A percentile compares a stretch with the other conserved stretches of the same genome.
Conservation (phyloP, 768 basidiomycete genomes). For the Auricularia sp. region DNA sequence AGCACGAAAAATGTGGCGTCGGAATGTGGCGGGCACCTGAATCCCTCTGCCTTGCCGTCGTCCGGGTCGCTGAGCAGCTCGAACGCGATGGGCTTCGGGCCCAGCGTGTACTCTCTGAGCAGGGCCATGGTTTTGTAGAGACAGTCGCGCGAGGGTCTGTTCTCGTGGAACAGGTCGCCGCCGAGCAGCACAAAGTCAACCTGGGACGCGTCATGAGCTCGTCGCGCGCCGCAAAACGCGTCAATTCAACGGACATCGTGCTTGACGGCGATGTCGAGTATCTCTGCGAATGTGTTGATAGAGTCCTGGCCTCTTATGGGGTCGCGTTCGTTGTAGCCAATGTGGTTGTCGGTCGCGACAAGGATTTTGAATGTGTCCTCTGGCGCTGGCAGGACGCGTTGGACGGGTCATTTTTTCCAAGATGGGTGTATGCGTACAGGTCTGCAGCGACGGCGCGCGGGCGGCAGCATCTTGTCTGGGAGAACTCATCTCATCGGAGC, state of each 20-base stretch:
- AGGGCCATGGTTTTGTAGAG: slow-evolving; percentile 84
- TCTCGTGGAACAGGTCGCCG: slow-evolving; percentile 97
- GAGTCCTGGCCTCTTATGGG: slow-evolving; percentile 91
- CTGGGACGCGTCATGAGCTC: slow-evolving; percentile 27
- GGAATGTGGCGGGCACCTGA: slow-evolving; percentile 48
- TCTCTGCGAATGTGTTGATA: slow-evolving; percentile 90
- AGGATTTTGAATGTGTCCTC: slow-evolving; percentile 64
- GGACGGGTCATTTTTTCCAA: not conserved
- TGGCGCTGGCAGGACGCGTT: slow-evolving; percentile 1
- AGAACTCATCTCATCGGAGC: not conserved
- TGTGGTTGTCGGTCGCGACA: slow-evolving; percentile 92
- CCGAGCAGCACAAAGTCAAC: slow-evolving; percentile 94
- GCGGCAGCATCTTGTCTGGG: not conserved
- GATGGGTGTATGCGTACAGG: not conserved
- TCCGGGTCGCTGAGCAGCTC: slow-evolving; percentile 88
- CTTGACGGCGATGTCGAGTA: slow-evolving; percentile 82
- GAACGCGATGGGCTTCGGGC: slow-evolving; percentile 79
- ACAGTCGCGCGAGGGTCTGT: slow-evolving; percentile 84
- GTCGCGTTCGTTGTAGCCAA: slow-evolving; percentile 91
- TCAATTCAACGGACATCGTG: slow-evolving; percentile 49
- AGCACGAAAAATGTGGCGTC: not conserved
- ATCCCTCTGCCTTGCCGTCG: slow-evolving; percentile 79
- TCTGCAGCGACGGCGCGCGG: not conserved
- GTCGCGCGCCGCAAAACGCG: not conserved
- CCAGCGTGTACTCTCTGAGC: slow-evolving; percentile 81